Evolutionary conservation across 202 grass and related monocot genomes (phyloP), one percentile per base, ranked within the genome.

Genomic region (Carex sylvatica): DNA sequence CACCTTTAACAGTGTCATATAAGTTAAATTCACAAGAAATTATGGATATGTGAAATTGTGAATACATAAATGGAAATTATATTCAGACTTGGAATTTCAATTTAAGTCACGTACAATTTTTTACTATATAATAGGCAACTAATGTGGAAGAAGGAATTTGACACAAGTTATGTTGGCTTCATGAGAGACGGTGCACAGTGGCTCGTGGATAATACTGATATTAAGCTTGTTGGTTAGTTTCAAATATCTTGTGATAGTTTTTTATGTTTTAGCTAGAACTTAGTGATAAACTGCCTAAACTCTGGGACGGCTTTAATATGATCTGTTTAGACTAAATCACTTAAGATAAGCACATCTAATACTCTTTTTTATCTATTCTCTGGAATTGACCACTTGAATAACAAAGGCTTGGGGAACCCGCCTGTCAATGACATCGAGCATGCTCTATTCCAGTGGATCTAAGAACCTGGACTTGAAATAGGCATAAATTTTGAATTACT

Each of bases 121-220:
- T 49, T 7, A 9, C 16, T 33, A 46, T 18, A 74, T 19, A 76
- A 49, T 70, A 90, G 88, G 85, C 83, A 90, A 82, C 80, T 92
- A 66, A 92, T 92, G 88, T 92, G 91, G 91, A 92, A 90, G 85
- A 92, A 90, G 80, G 83, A 92, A 69, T 92, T 92, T 62, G 91
- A 92, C 76, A 30, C 91, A 56, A 92, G 91, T 56, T 92, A 88
- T 66, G 85, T 92, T 54, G 87, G 91, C 63, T 92, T 92, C 68
- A 92, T 90, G 91, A 85, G 87, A 84, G 88, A 92, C 16, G 91
- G 91, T 88, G 91, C 91, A 44, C 91, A 90, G 54, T 92, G 91
- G 91, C 80, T 92, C 35, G 75, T 92, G 20, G 87, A 90, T 84
- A 92, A 92, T 46, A 92, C 88, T 11, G 73, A 86, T 70, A 84